These are phyloP conservation scores for Leccinum variicolor DNA, from an alignment of 768 basidiomycete genomes.

Conservation along the genomic window DNA sequence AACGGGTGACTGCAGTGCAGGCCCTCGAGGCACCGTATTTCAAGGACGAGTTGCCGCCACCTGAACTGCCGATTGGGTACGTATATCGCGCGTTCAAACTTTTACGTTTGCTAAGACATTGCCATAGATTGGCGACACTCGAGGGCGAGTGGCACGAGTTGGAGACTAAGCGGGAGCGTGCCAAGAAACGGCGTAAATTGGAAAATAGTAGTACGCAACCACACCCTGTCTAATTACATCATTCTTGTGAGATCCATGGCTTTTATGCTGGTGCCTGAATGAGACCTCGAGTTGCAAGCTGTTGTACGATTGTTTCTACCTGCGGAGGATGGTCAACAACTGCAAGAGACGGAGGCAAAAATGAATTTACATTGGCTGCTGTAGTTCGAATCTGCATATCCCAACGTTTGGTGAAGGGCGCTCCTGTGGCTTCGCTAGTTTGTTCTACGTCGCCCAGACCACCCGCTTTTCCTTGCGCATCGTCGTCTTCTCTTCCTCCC, in stretches of 20 bases:
- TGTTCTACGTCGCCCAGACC: constrained; percentile 87
- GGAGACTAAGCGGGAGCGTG: constrained; percentile 89
- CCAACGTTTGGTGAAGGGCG: constrained; percentile 93
- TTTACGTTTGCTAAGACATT: constrained; percentile 2
- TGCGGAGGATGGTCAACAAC: constrained; percentile 26
- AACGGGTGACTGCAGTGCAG: constrained; percentile 72
- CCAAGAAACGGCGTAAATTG: constrained; percentile 71
- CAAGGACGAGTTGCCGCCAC: constrained; percentile 67
- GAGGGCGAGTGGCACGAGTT: constrained; percentile 99
- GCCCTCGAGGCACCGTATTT: constrained; percentile 88
- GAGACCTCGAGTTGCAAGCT: constrained; percentile 70
- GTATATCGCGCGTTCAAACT: constrained; percentile 28
- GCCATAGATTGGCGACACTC: constrained; percentile 63
- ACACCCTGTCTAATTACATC: constrained; percentile 31
- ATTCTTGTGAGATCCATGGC: constrained; percentile 10
- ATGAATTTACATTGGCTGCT: constrained; percentile 68
- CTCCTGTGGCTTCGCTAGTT: constrained; percentile 83
- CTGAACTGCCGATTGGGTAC: constrained; percentile 76
- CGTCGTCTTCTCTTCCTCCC: constrained; percentile 79
- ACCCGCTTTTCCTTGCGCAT: constrained; percentile 91
- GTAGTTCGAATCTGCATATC: constrained; percentile 89
- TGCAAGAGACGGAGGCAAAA: background rate
- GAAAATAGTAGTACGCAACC: constrained; percentile 43
- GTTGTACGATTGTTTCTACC: constrained; percentile 88
- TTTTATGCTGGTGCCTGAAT: constrained; percentile 35